Conservation (phyloP, 768 basidiomycete genomes). For the Tylopilus subfusipes region DNA sequence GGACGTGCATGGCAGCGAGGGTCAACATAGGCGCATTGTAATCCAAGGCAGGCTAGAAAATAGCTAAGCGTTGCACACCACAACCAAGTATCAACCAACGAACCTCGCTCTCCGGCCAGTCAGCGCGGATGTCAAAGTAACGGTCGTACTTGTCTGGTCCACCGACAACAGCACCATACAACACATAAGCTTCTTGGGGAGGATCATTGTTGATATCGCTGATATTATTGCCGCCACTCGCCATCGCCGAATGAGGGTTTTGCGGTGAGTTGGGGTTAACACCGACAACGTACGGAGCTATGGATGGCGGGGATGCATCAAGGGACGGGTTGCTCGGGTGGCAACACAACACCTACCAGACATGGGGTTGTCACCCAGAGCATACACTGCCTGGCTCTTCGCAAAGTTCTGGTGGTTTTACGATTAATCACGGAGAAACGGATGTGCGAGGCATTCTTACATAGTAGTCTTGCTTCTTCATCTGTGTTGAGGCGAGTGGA, state of each 20-base stretch:
- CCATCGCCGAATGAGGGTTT: constrained; percentile 89
- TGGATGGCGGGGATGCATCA: background rate
- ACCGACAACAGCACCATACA: constrained; percentile 88
- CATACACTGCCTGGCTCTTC: constrained; percentile 74
- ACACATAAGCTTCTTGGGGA: constrained; percentile 62
- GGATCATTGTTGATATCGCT: constrained; percentile 69
- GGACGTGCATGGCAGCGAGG: constrained; percentile 72
- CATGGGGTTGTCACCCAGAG: constrained; percentile 88
- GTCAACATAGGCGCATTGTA: constrained; percentile 91
- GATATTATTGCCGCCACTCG: constrained; percentile 77
- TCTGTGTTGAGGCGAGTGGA: constrained; percentile 59
- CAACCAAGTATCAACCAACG: constrained; percentile 1
- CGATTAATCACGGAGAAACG: constrained; percentile 3
- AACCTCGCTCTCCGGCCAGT: constrained; percentile 89
- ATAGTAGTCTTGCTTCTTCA: constrained; percentile 57
- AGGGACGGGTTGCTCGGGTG: background rate
- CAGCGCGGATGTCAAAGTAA: constrained; percentile 82
- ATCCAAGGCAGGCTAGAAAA: constrained; percentile 67
- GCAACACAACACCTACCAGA: constrained; percentile 44
- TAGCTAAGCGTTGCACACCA: constrained; percentile 9
- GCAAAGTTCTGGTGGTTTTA: constrained; percentile 58
- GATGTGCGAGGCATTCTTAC: constrained; percentile 36
- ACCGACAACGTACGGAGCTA: constrained; percentile 72
- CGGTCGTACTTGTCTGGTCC: constrained; percentile 75
- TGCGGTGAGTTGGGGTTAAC: constrained; percentile 84